A percentile compares a stretch with the other conserved stretches of the same genome.
Evolutionary conservation across 352 stramenopile genomes (phyloP).

Genomic region (Phytophthora fragariae): DNA sequence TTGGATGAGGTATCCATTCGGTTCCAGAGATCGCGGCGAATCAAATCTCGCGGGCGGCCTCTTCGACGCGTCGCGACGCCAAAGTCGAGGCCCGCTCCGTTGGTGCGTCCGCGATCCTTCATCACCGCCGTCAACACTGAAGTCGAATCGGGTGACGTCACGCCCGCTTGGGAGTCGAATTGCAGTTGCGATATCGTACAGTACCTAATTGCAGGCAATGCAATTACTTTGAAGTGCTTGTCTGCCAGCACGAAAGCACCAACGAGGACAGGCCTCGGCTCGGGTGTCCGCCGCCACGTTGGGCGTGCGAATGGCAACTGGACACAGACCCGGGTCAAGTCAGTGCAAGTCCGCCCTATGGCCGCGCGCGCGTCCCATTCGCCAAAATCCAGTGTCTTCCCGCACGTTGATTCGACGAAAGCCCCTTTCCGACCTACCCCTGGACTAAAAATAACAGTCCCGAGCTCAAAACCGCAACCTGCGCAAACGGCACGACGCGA

Average conservation of each 20-base stretch:
- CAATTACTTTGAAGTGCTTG: neutral
- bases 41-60: slow-evolving; percentile 19
- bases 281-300: neutral
- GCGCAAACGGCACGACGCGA: slow-evolving; percentile 19
- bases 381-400: slow-evolving; percentile 4
- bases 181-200: neutral
- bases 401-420: slow-evolving; percentile 24
- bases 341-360: slow-evolving; percentile 39
- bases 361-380: slow-evolving; percentile 15
- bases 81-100: slow-evolving; percentile 15
- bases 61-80: slow-evolving; percentile 30
- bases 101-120: slow-evolving; percentile 18
- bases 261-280: neutral
- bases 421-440: slow-evolving; percentile 6
- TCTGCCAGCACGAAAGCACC: neutral
- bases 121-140: slow-evolving; percentile 13
- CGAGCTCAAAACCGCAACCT: slow-evolving; percentile 18
- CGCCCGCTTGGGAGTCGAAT: neutral
- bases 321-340: slow-evolving; percentile 24
- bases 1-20: neutral
- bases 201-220: neutral
- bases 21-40: slow-evolving; percentile 6
- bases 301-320: slow-evolving; percentile 9
- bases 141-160: slow-evolving; percentile 1
- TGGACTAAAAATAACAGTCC: slow-evolving; percentile 36